These are phyloP conservation scores for Ottelia alismoides DNA, from an alignment of 106 monocot species.

Conservation along the genomic window DNA sequence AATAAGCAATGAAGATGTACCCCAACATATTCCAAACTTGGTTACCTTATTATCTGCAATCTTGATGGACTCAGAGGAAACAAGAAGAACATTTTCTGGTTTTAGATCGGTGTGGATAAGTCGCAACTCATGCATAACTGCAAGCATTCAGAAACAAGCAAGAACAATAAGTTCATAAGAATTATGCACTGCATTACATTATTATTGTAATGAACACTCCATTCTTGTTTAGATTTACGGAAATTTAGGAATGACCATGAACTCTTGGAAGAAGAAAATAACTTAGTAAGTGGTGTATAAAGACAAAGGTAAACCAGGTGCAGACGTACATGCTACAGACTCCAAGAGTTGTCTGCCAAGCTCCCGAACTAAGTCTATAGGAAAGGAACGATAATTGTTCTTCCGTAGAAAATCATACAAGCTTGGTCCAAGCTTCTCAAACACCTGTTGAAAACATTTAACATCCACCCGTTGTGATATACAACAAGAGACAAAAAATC, in stretches of 20 bases:
- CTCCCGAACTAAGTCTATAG: conserved; percentile 91
- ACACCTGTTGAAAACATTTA: conserved; percentile 60
- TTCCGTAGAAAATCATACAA: conserved; percentile 94
- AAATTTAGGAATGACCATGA: neutral
- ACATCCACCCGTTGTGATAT: conserved; percentile 17
- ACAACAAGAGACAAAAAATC: too few relatives aligned
- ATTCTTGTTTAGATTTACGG: neutral
- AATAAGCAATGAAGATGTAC: neutral
- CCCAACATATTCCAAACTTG: too few relatives aligned
- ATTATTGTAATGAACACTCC: too few relatives aligned
- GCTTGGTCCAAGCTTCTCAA: conserved; percentile 98
- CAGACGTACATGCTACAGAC: conserved; percentile 84
- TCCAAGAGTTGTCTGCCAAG: conserved; percentile 96
- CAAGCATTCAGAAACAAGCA: conserved; percentile 2
- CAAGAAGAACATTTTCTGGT: conserved; percentile 94
- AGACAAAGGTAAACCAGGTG: conserved; percentile 4
- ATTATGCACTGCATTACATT: too few relatives aligned
- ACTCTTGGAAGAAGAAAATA: neutral
- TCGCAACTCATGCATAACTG: conserved; percentile 94
- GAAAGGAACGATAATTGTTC: conserved; percentile 88
- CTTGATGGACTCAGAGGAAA: conserved; percentile 72
- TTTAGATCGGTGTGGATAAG: conserved; percentile 97
- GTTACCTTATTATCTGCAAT: conserved; percentile 78
- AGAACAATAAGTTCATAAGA: neutral
- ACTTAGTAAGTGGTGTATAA: neutral